These are phyloP conservation scores for Suillus subaureus DNA, from an alignment of 768 basidiomycete species.

Conservation along the genomic window DNA sequence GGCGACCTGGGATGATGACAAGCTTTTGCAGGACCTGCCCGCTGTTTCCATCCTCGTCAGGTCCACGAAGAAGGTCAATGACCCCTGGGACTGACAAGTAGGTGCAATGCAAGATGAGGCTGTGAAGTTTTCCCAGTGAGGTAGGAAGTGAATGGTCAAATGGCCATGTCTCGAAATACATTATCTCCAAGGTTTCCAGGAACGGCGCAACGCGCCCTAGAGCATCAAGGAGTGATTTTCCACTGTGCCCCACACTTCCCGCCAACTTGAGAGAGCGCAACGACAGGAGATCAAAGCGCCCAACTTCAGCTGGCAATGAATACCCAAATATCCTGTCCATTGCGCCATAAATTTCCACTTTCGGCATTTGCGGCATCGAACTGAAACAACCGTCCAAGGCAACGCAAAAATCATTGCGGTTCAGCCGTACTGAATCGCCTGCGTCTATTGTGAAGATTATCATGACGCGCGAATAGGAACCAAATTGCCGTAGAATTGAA, in stretches of 20 bases:
- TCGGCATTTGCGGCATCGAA: not conserved
- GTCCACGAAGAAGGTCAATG: not conserved
- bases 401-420: not conserved
- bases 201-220: not conserved
- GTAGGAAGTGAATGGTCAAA: not conserved
- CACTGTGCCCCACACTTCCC: not conserved
- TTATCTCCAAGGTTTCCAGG: conserved; percentile 1
- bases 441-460: not conserved
- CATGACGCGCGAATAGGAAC: not conserved
- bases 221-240: not conserved
- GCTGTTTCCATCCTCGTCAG: not conserved
- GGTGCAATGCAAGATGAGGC: conserved; percentile 7
- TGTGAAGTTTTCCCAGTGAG: not conserved
- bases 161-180: not conserved
- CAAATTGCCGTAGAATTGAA: not conserved
- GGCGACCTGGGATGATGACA: not conserved
- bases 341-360: not conserved
- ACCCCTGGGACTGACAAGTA: not conserved
- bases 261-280: not conserved
- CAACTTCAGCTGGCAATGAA: not conserved
- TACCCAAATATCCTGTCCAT: not conserved
- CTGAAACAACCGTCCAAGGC: not conserved
- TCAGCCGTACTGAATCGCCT: not conserved
- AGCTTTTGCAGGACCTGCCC: not conserved
- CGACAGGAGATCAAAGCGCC: not conserved